Conservation (phyloP, 2,329 filamentous ascomycete genomes). For the Pestalotiopsis sp. region DNA sequence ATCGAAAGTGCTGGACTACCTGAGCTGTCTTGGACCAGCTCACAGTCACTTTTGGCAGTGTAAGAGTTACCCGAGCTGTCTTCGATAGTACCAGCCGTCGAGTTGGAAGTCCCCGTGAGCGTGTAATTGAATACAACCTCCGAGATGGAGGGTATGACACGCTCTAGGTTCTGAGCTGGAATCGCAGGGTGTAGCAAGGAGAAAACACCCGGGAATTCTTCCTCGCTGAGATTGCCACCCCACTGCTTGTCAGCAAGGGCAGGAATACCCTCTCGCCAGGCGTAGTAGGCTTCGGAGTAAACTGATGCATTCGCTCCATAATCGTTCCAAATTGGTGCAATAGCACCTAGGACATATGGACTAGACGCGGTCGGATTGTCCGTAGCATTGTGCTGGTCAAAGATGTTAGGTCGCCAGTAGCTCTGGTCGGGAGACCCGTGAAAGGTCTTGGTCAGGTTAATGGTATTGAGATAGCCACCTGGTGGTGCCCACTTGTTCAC, state of each 20-base stretch:
- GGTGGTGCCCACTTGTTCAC: slow-evolving; percentile 49
- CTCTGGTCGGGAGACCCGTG: slow-evolving; percentile 43
- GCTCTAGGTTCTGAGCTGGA: slow-evolving; percentile 54
- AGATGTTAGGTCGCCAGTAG: slow-evolving; percentile 52
- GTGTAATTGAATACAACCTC: slow-evolving; percentile 39
- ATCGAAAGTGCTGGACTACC: slow-evolving; percentile 31
- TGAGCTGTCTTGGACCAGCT: slow-evolving; percentile 22
- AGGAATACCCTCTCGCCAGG: slow-evolving; percentile 52
- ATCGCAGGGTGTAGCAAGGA: slow-evolving; percentile 39
- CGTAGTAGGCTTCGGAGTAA: slow-evolving; percentile 55
- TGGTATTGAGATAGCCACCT: slow-evolving; percentile 43
- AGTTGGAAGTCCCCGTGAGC: slow-evolving; percentile 20
- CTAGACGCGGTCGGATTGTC: slow-evolving; percentile 47
- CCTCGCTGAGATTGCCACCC: slow-evolving; percentile 47
- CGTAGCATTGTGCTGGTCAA: slow-evolving; percentile 49
- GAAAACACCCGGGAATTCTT: slow-evolving; percentile 42
- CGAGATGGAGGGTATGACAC: slow-evolving; percentile 38
- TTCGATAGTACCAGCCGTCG: slow-evolving; percentile 22
- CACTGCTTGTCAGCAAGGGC: slow-evolving; percentile 57
- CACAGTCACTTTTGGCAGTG: slow-evolving; percentile 41
- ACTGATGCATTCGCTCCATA: slow-evolving; percentile 54
- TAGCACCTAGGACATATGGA: slow-evolving; percentile 47
- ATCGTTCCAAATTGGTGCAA: slow-evolving; percentile 58
- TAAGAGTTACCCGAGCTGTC: slow-evolving; percentile 45
- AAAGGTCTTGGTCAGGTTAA: slow-evolving; percentile 51